Percentiles rank a stretch among this genome's conserved stretches.
Evolutionary conservation across 495 filamentous ascomycete species (phyloP).

Genomic region (Lophium mytilinum): DNA sequence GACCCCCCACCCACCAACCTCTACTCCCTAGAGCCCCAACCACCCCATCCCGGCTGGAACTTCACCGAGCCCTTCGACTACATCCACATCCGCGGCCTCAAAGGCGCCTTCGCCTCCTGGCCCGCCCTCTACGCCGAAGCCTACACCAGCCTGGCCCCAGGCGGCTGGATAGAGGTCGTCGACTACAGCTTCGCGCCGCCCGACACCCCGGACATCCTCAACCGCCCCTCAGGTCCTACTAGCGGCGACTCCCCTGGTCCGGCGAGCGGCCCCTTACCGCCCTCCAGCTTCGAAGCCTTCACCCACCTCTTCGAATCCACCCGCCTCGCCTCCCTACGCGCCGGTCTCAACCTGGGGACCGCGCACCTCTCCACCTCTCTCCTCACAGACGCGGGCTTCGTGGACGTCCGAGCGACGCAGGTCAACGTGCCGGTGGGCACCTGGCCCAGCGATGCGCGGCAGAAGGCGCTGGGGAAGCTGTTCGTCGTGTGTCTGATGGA

Average conservation of each 20-base stretch:
- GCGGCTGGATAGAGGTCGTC: conserved; percentile 46
- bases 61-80: conserved; percentile 27
- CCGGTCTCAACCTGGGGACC: conserved; percentile 44
- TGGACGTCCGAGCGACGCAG: conserved; percentile 47
- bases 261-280: conserved; percentile 23
- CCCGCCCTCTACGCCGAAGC: conserved; percentile 22
- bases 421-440: conserved; percentile 54
- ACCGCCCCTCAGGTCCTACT: conserved; percentile 30
- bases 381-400: conserved; percentile 52
- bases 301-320: conserved; percentile 5
- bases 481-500: conserved; percentile 57
- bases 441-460: conserved; percentile 40
- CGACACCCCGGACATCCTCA: not conserved
- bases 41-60: conserved; percentile 18
- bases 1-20: conserved; percentile 7
- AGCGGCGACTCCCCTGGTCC: too few relatives aligned
- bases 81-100: conserved; percentile 26
- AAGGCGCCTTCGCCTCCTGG: conserved; percentile 28
- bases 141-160: conserved; percentile 23
- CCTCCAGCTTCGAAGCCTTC: not conserved
- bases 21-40: conserved; percentile 16
- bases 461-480: conserved; percentile 55
- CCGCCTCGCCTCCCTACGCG: conserved; percentile 33
- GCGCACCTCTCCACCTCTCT: conserved; percentile 46
- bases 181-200: conserved; percentile 33